Evolutionary conservation across 2,329 filamentous ascomycete species (phyloP), one percentile per base, ranked within the genome.

Genomic region (Colletotrichum neosansevieriae): DNA sequence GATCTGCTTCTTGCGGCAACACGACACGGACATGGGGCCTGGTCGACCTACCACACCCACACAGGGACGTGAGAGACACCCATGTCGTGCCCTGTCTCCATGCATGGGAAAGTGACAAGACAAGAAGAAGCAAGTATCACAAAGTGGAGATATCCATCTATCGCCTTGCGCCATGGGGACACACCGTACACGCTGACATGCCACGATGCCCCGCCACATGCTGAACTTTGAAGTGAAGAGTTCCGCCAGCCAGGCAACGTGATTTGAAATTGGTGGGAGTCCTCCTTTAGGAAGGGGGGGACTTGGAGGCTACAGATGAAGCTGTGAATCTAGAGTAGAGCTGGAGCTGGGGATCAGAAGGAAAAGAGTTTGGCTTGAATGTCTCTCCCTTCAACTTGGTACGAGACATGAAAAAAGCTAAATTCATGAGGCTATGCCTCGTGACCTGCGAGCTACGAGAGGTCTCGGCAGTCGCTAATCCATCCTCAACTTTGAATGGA

Each of bases 51-150:
- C 15, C 34, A 29, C 17, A 42, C 45, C 15, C 34, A 29, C 17
- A 42, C 45, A 64, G 47, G 63, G 61, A 32, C 47, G 17, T 7
- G 40, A 54, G 42, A 65, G 42, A 60, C 54, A 65, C 15, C 19
- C 45, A 58, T 58, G 53, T 49, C 49, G 11, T 40, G 44, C 47
- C 42, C 36, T 58, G 44, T 54, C 29, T 53, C 45, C 47, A 50
- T 59, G 54, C 61, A 65, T 68, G 24, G 19, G 40, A 58, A 65
- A 68, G 60, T 36, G 47, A 38, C 40, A 53, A 53, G 49, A 44
- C 24, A 49, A 15, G 40, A 59, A 65, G 42, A 68, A 59, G 65
- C 53, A 65, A 68, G n/a, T 36, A 51, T 53, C 15, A 19, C 21
- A 42, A 44, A 42, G 49, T 51, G 21, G 36, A 19, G 36, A 19